Percentiles rank a stretch among this genome's conserved stretches.
Evolutionary conservation across 768 basidiomycete genomes (phyloP).

Genomic region (Pleurotus cornucopiae): DNA sequence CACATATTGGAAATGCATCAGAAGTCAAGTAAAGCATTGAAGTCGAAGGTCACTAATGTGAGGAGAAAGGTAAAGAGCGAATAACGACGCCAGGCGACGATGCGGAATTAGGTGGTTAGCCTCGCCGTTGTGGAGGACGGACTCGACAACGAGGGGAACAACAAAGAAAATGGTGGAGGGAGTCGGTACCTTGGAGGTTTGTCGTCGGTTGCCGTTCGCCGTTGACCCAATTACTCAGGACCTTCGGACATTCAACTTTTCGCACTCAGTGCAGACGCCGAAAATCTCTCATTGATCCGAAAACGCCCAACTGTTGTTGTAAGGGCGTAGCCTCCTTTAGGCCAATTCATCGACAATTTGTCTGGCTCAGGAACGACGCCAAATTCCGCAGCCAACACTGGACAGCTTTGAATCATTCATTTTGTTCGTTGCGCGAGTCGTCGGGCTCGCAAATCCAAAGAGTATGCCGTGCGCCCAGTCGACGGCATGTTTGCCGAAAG

Average conservation of each 20-base stretch:
- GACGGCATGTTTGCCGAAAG: too few species aligned
- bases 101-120: conserved; percentile 6
- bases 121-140: conserved; percentile 8
- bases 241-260: conserved; percentile 2
- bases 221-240: background rate
- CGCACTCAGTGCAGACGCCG: background rate
- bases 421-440: too few species aligned
- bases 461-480: too few species aligned
- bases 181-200: conserved; percentile 6
- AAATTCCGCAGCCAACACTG: background rate
- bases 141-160: conserved; percentile 8
- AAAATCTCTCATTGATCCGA: conserved; percentile 1
- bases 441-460: too few species aligned
- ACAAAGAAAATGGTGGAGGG: conserved; percentile 6
- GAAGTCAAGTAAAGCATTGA: conserved; percentile 86
- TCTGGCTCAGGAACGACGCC: background rate
- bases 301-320: background rate
- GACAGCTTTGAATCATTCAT: too few species aligned
- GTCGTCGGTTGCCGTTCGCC: conserved; percentile 1
- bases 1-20: conserved; percentile 88
- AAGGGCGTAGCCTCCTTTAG: too few species aligned
- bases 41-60: conserved; percentile 14
- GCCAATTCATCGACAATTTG: too few species aligned
- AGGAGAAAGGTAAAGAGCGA: conserved; percentile 31
- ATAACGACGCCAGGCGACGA: conserved; percentile 29